phyloP scores from a whole-genome alignment of 164 flowering plant species.

The Nymphaea colorata region DNA sequence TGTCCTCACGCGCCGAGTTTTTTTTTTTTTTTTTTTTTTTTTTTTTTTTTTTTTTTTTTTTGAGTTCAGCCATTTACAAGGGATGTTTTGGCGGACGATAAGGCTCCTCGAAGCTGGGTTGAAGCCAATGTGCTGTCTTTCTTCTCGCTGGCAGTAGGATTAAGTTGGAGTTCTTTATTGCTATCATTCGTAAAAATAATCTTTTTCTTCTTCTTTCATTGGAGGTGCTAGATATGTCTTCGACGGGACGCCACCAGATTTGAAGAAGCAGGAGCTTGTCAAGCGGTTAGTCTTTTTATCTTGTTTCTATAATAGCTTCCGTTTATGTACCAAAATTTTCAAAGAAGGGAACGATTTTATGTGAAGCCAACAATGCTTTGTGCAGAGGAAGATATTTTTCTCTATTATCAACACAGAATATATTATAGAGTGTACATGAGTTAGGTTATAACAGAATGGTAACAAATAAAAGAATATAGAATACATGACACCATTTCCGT shows the following conservation, averaged over 20 bases:
- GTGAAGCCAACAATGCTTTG: no score
- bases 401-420: no score
- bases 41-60: no score
- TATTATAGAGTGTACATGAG: not conserved
- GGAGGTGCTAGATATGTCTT: slow-evolving; percentile 62
- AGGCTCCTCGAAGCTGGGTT: slow-evolving; percentile 93
- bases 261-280: slow-evolving; percentile 86
- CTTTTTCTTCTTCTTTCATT: not conserved
- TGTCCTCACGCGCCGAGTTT: no score
- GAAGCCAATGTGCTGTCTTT: slow-evolving; percentile 69
- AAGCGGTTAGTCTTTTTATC: slow-evolving; percentile 34
- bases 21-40: no score
- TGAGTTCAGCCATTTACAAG: slow-evolving; percentile 71
- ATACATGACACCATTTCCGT: no score
- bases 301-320: not conserved
- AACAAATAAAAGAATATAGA: no score
- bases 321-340: no score
- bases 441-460: not conserved
- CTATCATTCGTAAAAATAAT: not conserved
- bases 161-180: no score
- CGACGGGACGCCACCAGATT: slow-evolving; percentile 88
- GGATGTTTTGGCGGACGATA: slow-evolving; percentile 85
- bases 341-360: no score
- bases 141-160: not conserved
- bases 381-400: no score